A percentile compares a stretch with the other conserved stretches of the same genome.
phyloP scores from a whole-genome alignment of 2,329 filamentous ascomycete genomes.

The Talaromyces sp. region DNA sequence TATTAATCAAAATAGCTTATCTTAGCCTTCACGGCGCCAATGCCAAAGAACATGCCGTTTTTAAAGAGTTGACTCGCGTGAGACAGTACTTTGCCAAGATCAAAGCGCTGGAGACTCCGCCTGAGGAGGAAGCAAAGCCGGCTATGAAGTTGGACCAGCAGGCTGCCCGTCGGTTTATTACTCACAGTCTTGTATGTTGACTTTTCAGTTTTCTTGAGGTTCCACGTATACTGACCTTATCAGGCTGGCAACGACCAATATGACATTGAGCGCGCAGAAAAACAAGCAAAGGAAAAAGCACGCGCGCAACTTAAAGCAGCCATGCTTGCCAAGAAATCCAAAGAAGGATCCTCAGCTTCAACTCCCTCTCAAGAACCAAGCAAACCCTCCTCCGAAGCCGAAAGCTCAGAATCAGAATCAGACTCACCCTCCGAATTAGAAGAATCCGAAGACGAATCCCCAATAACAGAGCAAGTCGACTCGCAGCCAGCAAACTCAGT shows the following conservation, averaged over 20 bases:
- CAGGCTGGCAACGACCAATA: constrained; percentile 51
- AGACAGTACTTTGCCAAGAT: constrained; percentile 94
- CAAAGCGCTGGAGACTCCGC: constrained; percentile 66
- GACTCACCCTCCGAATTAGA: constrained; percentile 21
- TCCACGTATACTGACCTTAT: constrained; percentile 8
- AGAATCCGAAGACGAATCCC: constrained; percentile 19
- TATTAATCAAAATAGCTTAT: constrained; percentile 53
- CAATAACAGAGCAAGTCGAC: neutral
- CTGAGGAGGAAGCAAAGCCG: constrained; percentile 54
- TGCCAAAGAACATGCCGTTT: constrained; percentile 80
- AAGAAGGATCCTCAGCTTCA: neutral
- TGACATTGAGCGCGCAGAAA: constrained; percentile 50
- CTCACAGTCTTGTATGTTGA: constrained; percentile 66
- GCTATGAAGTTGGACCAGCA: constrained; percentile 66
- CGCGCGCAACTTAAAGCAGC: constrained; percentile 49
- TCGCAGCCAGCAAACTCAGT: constrained; percentile 6
- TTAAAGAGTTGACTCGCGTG: constrained; percentile 78
- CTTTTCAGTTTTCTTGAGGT: neutral
- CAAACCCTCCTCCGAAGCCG: neutral
- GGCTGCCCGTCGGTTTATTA: constrained; percentile 78
- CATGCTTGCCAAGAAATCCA: constrained; percentile 34
- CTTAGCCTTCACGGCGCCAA: constrained; percentile 75
- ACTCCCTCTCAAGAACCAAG: constrained; percentile 23
- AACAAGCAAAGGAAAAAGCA: constrained; percentile 50
- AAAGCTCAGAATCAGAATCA: constrained; percentile 18